Evolutionary conservation across 2,329 filamentous ascomycete species (phyloP).

Genomic region (Sporothrix mexicana): DNA sequence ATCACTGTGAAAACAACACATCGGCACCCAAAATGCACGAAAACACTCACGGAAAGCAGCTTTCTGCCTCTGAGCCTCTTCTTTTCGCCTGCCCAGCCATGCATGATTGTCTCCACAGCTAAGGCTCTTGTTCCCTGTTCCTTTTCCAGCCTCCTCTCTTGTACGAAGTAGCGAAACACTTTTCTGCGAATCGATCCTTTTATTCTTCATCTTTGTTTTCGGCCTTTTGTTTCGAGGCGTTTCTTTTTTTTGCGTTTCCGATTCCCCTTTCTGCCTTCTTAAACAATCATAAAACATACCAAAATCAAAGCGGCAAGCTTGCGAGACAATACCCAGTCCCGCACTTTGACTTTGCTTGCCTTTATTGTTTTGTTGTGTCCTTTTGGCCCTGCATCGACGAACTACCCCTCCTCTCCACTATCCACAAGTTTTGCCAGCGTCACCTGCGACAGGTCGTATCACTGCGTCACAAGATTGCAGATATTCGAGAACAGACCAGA

Average conservation of each 20-base stretch:
- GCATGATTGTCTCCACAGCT: conserved; percentile 3
- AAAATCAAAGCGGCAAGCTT: not conserved
- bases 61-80: not conserved
- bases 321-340: conserved; percentile 10
- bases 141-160: conserved; percentile 21
- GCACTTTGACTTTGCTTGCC: not conserved
- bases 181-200: not conserved
- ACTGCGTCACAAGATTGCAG: conserved; percentile 26
- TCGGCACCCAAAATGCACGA: not conserved
- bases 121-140: conserved; percentile 24
- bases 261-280: not conserved
- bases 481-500: not conserved
- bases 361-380: not conserved
- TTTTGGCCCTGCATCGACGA: not conserved
- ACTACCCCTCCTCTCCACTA: not conserved
- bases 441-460: conserved; percentile 18
- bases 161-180: conserved; percentile 2
- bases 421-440: not conserved
- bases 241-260: not conserved
- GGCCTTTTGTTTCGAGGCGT: not conserved
- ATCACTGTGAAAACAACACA: not conserved
- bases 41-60: not conserved
- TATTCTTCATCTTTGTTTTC: not conserved
- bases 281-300: not conserved
- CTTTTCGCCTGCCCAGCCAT: not conserved